These are phyloP conservation scores for Mycosphaerelloides madeirae DNA, from an alignment of 2,329 filamentous ascomycete genomes.

Conservation along the genomic window DNA sequence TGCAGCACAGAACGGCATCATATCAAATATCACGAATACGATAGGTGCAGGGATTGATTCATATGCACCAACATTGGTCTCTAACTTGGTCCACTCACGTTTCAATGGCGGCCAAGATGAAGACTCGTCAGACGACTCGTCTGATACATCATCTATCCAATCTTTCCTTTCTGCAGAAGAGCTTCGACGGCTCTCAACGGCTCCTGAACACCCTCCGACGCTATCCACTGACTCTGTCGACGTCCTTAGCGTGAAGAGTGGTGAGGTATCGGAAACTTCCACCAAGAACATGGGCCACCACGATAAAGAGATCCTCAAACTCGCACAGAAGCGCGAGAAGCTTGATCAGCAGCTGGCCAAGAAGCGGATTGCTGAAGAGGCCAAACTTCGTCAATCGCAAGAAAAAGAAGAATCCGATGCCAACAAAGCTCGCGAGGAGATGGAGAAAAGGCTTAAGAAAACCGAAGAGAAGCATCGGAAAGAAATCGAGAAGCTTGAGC, in stretches of 20 bases:
- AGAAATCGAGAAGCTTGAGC: constrained; percentile 56
- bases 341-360: constrained; percentile 60
- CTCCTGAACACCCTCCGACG: constrained; percentile 22
- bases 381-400: constrained; percentile 36
- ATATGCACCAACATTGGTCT: constrained; percentile 32
- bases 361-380: constrained; percentile 50
- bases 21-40: constrained; percentile 28
- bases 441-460: constrained; percentile 59
- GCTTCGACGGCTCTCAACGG: constrained; percentile 31
- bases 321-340: constrained; percentile 57
- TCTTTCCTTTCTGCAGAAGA: constrained; percentile 43
- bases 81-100: constrained; percentile 24
- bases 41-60: constrained; percentile 30
- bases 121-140: constrained; percentile 18
- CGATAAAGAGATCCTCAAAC: constrained; percentile 62
- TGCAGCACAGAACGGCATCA: constrained; percentile 23
- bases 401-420: constrained; percentile 38
- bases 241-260: constrained; percentile 21
- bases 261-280: constrained; percentile 11
- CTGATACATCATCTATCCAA: constrained; percentile 24
- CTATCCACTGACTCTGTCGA: constrained; percentile 20
- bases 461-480: constrained; percentile 59
- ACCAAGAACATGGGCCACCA: constrained; percentile 29
- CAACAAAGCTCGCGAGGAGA: constrained; percentile 63
- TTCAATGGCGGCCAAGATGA: constrained; percentile 12